Percentiles rank a stretch among this genome's conserved stretches.
These are phyloP conservation scores for Aspergillus versicolor DNA, from an alignment of 2,329 filamentous ascomycete species.

Conservation along the genomic window DNA sequence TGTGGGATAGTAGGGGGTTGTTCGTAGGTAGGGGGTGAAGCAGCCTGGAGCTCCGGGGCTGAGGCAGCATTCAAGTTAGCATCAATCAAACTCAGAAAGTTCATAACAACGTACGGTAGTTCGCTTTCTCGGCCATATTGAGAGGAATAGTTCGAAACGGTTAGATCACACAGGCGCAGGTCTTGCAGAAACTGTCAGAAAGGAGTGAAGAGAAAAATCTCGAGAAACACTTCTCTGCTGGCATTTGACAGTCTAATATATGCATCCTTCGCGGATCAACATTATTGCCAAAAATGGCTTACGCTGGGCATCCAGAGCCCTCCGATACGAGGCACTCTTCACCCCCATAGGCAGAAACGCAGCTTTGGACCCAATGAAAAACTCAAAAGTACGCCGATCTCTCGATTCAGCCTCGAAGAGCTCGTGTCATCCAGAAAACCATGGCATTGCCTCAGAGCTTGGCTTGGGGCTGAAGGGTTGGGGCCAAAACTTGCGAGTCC, in stretches of 20 bases:
- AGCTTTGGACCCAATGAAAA: neutral
- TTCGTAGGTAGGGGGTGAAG: neutral
- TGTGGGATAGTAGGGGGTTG: neutral
- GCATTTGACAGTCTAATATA: neutral
- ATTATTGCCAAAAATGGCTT: neutral
- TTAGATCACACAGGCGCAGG: neutral
- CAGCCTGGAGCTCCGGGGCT: neutral
- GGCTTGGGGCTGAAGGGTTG: no score
- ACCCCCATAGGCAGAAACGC: neutral
- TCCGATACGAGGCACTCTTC: neutral
- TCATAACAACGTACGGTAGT: neutral
- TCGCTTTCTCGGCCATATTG: constrained; percentile 2
- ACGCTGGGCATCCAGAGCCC: neutral
- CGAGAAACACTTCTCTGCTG: neutral
- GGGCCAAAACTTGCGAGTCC: no score
- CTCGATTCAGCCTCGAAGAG: no score
- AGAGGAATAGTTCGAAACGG: neutral
- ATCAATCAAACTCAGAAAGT: neutral
- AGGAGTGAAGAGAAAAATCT: neutral
- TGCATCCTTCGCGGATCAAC: neutral
- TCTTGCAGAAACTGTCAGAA: neutral
- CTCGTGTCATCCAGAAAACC: no score
- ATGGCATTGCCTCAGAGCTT: no score
- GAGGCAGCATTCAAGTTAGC: neutral
- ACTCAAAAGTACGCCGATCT: neutral